Base-by-base conservation (phyloP, 2,329 filamentous ascomycete species). In the Ophiocordyceps sinensis region DNA sequence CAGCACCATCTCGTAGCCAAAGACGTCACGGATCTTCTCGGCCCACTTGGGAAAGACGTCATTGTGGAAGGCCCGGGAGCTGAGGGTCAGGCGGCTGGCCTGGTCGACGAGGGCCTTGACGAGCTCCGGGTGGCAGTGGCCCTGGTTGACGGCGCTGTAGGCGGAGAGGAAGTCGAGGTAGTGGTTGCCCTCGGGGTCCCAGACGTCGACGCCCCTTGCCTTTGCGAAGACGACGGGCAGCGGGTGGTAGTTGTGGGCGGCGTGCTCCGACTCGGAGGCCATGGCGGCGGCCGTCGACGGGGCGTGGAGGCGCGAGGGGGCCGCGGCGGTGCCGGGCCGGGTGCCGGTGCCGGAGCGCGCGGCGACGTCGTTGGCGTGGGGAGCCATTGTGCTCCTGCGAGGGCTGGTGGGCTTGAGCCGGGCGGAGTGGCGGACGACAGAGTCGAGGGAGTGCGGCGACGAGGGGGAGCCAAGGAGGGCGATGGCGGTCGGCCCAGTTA, bases 201-300 rank as follows among this genome's bases (percentile, higher is more conserved):
- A 98, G 44, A 96, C 91, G 45, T 83, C 80, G 56, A 82, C 82
- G 38, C 89, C 91, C 53, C 80, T 75, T 35, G 87, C 91, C 49
- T 79, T 77, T 43, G 89, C 73, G 63, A 96, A 95, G 57, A 94
- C 91, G 45, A 98, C 80, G 34, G 91, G 91, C 3, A 98, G 76
- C 14, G 91, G 91, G 64, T 96, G 88, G 72, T 98, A 98, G 71
- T 98, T 98, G 76, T 98, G 91, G 38, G 91, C 91, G 39, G 91
- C 91, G 62, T 77, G 89, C 58, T 84, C 70, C 55, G 85, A 71
- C 67, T 98, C 91, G 41, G 79, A 68, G 41, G 78, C 67, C 60
- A 95, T 93, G 53, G 91, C 89, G 52, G 74, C 70, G 43, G 79
- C 67, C 36, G 87, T 88, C 23, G 89, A 87, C 17, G 83, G 61